Conservation (phyloP, 768 basidiomycete species). For the Hericium erinaceus region DNA sequence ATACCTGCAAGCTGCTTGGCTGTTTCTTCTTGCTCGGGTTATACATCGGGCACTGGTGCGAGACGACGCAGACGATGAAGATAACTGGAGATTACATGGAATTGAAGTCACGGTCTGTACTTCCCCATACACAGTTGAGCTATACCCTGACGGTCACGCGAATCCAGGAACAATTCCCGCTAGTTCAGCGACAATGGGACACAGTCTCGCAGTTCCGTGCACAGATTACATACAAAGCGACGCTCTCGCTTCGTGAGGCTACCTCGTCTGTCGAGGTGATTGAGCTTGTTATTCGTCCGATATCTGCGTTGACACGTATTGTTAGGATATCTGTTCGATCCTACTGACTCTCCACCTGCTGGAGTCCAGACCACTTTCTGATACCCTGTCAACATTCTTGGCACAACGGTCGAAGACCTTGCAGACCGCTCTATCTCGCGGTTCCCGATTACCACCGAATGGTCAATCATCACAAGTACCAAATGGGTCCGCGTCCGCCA, state of each 20-base stretch:
- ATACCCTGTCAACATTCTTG: slow-evolving; percentile 64
- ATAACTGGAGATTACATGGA: slow-evolving; percentile 47
- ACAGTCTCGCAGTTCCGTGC: slow-evolving; percentile 75
- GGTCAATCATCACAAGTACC: slow-evolving; percentile 1
- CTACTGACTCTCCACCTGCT: slow-evolving; percentile 82
- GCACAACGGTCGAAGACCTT: slow-evolving; percentile 60
- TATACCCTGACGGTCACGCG: background rate
- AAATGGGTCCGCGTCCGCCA: slow-evolving; percentile 5
- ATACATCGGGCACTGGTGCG: slow-evolving; percentile 67
- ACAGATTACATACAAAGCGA: slow-evolving; percentile 87
- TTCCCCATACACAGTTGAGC: background rate
- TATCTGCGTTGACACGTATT: slow-evolving; percentile 1
- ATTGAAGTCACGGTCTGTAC: slow-evolving; percentile 52
- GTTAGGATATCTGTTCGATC: slow-evolving; percentile 65
- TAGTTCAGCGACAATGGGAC: slow-evolving; percentile 93
- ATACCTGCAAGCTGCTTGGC: slow-evolving; percentile 78
- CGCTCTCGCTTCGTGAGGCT: slow-evolving; percentile 61
- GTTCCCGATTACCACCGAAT: slow-evolving; percentile 1
- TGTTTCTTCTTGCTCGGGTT: slow-evolving; percentile 79
- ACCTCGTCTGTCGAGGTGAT: slow-evolving; percentile 42
- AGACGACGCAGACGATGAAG: slow-evolving; percentile 57
- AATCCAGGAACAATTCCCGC: slow-evolving; percentile 70
- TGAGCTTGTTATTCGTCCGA: too few relatives aligned
- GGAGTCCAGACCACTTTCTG: slow-evolving; percentile 71
- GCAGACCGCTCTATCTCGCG: slow-evolving; percentile 25